These are phyloP conservation scores for Rhodotorula sp. DNA, from an alignment of 1,284 basidiomycete genomes.

Conservation along the genomic window DNA sequence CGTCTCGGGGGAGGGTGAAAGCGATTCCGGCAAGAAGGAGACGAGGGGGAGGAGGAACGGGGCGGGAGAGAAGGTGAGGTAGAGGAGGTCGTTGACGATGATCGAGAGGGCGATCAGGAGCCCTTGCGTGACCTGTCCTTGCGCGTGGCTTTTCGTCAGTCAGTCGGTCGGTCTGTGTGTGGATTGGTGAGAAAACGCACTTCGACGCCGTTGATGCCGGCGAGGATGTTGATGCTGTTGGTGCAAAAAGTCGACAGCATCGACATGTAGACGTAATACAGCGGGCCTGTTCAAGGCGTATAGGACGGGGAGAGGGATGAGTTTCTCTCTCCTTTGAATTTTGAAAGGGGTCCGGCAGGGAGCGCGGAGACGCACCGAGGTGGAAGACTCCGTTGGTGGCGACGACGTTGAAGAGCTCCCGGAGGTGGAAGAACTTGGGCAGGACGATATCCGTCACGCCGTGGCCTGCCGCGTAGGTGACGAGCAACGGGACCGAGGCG, in stretches of 20 bases:
- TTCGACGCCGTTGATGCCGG: conserved; percentile 96
- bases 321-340: neutral
- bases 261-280: conserved; percentile 97
- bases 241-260: conserved; percentile 94
- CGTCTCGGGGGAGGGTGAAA: neutral
- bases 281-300: conserved; percentile 61
- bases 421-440: conserved; percentile 60
- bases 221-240: conserved; percentile 98
- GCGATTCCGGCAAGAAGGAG: neutral
- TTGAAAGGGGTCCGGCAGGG: neutral
- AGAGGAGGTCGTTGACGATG: conserved; percentile 86
- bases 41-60: conserved; percentile 11
- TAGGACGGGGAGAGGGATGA: too few relatives aligned
- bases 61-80: conserved; percentile 61
- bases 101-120: conserved; percentile 89
- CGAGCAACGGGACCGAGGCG: conserved; percentile 87
- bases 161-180: too few relatives aligned
- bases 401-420: conserved; percentile 56
- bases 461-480: conserved; percentile 93
- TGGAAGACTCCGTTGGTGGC: conserved; percentile 63
- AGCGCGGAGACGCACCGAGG: conserved; percentile 62
- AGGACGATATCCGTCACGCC: conserved; percentile 95
- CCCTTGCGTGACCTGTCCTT: conserved; percentile 69
- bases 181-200: conserved; percentile 25
- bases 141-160: too few relatives aligned